These are phyloP conservation scores for Candida germanica DNA, from an alignment of 805 yeast genomes.

Conservation along the genomic window DNA sequence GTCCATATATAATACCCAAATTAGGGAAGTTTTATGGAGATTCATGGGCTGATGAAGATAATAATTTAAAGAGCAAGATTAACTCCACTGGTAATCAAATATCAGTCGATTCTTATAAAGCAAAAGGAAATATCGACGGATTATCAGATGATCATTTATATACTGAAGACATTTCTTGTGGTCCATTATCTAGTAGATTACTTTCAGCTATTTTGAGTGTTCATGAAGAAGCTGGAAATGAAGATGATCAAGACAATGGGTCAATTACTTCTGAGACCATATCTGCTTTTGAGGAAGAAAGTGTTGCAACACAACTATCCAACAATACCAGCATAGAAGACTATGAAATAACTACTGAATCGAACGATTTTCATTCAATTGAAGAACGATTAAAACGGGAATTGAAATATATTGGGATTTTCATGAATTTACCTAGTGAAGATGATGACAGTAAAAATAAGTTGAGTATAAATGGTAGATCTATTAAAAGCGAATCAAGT, in stretches of 20 bases:
- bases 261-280: constrained; percentile 9
- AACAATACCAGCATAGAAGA: constrained; percentile 28
- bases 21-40: constrained; percentile 81
- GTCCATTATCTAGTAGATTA: constrained; percentile 84
- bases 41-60: constrained; percentile 83
- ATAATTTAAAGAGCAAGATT: constrained; percentile 39
- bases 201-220: constrained; percentile 73
- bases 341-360: constrained; percentile 40
- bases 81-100: constrained; percentile 49
- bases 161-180: constrained; percentile 76
- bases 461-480: constrained; percentile 21
- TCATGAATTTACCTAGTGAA: constrained; percentile 55
- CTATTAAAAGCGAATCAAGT: constrained; percentile 17
- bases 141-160: constrained; percentile 63
- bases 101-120: constrained; percentile 41
- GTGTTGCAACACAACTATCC: constrained; percentile 33
- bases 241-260: constrained; percentile 22
- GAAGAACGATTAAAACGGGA: constrained; percentile 90
- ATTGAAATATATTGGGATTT: constrained; percentile 84
- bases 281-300: constrained; percentile 20
- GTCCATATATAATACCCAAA: constrained; percentile 79
- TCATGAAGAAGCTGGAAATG: constrained; percentile 19
- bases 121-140: constrained; percentile 59
- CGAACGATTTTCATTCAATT: constrained; percentile 68
- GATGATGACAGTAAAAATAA: constrained; percentile 32